phyloP scores from a whole-genome alignment of 169 alveolate genomes.

The Babesia caballi region DNA sequence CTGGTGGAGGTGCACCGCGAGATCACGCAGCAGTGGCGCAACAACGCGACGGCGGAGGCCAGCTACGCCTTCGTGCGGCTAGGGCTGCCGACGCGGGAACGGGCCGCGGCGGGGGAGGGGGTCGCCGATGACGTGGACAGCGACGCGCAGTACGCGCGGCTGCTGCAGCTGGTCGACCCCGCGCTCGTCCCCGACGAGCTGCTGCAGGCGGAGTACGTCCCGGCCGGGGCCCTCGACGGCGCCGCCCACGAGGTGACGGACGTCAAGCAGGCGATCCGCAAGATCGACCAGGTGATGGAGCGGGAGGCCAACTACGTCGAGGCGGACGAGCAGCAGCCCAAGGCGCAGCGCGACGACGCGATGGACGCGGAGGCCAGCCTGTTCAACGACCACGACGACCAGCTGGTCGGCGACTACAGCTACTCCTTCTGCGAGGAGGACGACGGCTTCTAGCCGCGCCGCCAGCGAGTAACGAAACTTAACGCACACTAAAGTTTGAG shows the following conservation, averaged over 20 bases:
- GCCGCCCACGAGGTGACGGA: not conserved
- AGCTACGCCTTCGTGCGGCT: slow-evolving; percentile 6
- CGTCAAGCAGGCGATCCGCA: slow-evolving; percentile 5
- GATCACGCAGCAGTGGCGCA: slow-evolving; percentile 50
- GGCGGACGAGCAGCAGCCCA: slow-evolving; percentile 1
- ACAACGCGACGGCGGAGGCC: slow-evolving; percentile 5
- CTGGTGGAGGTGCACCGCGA: slow-evolving; percentile 30
- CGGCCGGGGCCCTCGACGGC: not conserved
- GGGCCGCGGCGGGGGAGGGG: not conserved
- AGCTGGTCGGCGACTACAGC: slow-evolving; percentile 48
- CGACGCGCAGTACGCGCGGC: slow-evolving; percentile 10
- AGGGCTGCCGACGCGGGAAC: slow-evolving; percentile 13
- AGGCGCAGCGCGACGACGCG: slow-evolving; percentile 6
- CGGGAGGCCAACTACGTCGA: slow-evolving; percentile 40
- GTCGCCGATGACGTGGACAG: slow-evolving; percentile 6
- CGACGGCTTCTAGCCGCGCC: slow-evolving; percentile 3
- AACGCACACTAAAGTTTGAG: not conserved
- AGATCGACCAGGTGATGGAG: slow-evolving; percentile 24
- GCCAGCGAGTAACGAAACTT: not conserved
- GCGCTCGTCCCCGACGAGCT: slow-evolving; percentile 44
- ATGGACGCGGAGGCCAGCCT: slow-evolving; percentile 31
- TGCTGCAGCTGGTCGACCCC: slow-evolving; percentile 20
- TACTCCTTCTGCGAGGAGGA: slow-evolving; percentile 67
- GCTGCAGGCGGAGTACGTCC: slow-evolving; percentile 25
- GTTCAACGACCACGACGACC: slow-evolving; percentile 36